These are phyloP conservation scores for Polyporus tsugae DNA, from an alignment of 1,284 basidiomycete species.

Conservation along the genomic window DNA sequence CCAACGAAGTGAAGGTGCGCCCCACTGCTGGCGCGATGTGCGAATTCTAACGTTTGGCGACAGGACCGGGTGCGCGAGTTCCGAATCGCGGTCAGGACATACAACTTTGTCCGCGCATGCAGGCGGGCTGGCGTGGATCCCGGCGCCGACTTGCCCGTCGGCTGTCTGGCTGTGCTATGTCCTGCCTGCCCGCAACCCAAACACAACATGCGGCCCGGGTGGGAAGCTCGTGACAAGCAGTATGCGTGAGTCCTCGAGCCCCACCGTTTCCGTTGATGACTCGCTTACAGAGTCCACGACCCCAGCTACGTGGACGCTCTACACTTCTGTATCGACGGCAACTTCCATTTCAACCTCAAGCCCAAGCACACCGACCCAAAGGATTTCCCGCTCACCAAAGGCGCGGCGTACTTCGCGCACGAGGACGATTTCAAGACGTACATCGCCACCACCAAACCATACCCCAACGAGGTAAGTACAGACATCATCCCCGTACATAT, in stretches of 20 bases:
- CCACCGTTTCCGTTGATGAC: too few species aligned
- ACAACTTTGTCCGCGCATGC: not conserved
- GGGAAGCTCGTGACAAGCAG: not conserved
- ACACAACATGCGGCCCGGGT: not conserved
- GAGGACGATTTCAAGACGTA: slow-evolving; percentile 16
- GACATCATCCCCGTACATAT: too few species aligned
- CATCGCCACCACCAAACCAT: slow-evolving; percentile 8
- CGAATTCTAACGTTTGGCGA: too few species aligned
- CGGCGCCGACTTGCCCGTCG: not conserved
- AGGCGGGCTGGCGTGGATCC: not conserved
- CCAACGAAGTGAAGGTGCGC: not conserved
- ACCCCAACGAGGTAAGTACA: not conserved
- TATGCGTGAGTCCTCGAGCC: not conserved
- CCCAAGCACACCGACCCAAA: slow-evolving; percentile 16
- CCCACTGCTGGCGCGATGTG: too few species aligned
- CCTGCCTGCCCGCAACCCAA: not conserved
- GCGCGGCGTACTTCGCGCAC: slow-evolving; percentile 22
- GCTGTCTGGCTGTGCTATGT: not conserved
- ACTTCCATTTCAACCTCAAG: slow-evolving; percentile 27
- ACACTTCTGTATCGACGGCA: slow-evolving; percentile 22
- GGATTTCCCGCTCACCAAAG: slow-evolving; percentile 17
- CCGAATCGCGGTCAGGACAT: not conserved
- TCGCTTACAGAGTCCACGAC: too few species aligned
- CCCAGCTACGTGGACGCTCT: slow-evolving; percentile 17
- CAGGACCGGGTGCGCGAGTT: slow-evolving; percentile 1